Evolutionary conservation across 2,329 filamentous ascomycete species (phyloP).

Genomic region (Aspergillus fumigatus): DNA sequence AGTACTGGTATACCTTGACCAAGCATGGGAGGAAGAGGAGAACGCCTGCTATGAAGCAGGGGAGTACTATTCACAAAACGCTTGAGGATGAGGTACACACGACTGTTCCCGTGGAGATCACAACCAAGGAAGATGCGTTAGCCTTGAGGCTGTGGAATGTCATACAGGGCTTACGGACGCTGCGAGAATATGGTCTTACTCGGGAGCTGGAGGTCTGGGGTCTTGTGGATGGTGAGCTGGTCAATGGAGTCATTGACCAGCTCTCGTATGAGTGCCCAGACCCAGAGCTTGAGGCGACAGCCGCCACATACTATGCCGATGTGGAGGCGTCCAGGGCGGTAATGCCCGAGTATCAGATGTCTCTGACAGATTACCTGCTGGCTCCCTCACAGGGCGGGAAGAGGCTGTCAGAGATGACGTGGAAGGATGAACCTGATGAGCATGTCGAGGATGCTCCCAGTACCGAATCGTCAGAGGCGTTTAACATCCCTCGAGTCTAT

Average conservation of each 20-base stretch:
- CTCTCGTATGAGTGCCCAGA: constrained; percentile 75
- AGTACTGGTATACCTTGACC: constrained; percentile 83
- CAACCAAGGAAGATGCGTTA: constrained; percentile 74
- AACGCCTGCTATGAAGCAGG: constrained; percentile 79
- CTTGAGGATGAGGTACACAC: constrained; percentile 83
- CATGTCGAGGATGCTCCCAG: constrained; percentile 9
- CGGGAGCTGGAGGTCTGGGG: constrained; percentile 84
- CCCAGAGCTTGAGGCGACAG: constrained; percentile 60
- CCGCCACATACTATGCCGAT: constrained; percentile 41
- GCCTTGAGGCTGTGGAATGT: constrained; percentile 86
- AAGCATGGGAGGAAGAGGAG: constrained; percentile 68
- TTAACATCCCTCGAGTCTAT: constrained; percentile 52
- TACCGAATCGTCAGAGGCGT: constrained; percentile 15
- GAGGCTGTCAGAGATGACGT: constrained; percentile 29
- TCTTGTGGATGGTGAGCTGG: constrained; percentile 70
- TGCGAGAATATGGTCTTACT: constrained; percentile 66
- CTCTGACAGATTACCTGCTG: constrained; percentile 43
- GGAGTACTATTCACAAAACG: constrained; percentile 71
- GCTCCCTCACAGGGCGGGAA: constrained; percentile 33
- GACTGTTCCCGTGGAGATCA: constrained; percentile 66
- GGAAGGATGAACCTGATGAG: constrained; percentile 9
- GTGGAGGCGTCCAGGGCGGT: constrained; percentile 31
- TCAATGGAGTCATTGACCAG: constrained; percentile 88
- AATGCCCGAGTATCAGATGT: constrained; percentile 42
- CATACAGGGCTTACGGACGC: constrained; percentile 73